These are phyloP conservation scores for Pythium rhizo-oryzae DNA, from an alignment of 352 stramenopile genomes.

Conservation along the genomic window DNA sequence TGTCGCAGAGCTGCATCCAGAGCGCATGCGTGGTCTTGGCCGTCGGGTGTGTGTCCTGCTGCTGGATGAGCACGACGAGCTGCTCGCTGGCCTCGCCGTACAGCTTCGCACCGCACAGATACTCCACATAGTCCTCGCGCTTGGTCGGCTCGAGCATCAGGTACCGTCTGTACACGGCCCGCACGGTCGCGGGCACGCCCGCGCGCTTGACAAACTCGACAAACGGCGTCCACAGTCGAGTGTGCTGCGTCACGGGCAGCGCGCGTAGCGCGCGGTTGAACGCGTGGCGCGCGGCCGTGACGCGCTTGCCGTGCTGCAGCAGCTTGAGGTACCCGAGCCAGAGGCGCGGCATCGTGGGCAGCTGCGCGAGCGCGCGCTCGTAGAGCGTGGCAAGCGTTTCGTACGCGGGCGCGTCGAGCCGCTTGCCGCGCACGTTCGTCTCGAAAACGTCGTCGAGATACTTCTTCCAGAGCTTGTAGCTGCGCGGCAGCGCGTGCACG, in stretches of 20 bases:
- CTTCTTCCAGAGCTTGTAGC: slow-evolving; percentile 96
- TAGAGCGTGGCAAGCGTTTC: slow-evolving; percentile 57
- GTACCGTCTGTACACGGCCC: slow-evolving; percentile 89
- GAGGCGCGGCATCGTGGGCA: slow-evolving; percentile 96
- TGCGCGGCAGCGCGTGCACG: slow-evolving; percentile 82
- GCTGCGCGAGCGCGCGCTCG: slow-evolving; percentile 90
- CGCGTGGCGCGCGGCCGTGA: slow-evolving; percentile 81
- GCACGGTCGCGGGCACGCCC: slow-evolving; percentile 74
- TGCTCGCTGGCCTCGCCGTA: slow-evolving; percentile 35
- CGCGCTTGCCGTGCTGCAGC: slow-evolving; percentile 70
- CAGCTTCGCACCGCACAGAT: slow-evolving; percentile 42
- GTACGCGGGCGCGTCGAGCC: slow-evolving; percentile 55
- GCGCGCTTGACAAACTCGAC: slow-evolving; percentile 88
- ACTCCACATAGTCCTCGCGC: slow-evolving; percentile 79
- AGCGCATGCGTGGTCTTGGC: slow-evolving; percentile 91
- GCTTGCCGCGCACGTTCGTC: slow-evolving; percentile 60
- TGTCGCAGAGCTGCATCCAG: slow-evolving; percentile 97
- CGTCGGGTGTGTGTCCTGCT: slow-evolving; percentile 32
- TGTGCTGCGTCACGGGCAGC: slow-evolving; percentile 98
- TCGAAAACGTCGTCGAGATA: slow-evolving; percentile 82
- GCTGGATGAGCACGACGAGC: slow-evolving; percentile 34
- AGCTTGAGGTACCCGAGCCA: slow-evolving; percentile 94
- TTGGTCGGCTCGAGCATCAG: slow-evolving; percentile 80
- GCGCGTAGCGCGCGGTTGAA: slow-evolving; percentile 96
- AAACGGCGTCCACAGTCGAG: slow-evolving; percentile 95